Base-by-base conservation (phyloP, 2,329 filamentous ascomycete species). In the Geosmithia flava region DNA sequence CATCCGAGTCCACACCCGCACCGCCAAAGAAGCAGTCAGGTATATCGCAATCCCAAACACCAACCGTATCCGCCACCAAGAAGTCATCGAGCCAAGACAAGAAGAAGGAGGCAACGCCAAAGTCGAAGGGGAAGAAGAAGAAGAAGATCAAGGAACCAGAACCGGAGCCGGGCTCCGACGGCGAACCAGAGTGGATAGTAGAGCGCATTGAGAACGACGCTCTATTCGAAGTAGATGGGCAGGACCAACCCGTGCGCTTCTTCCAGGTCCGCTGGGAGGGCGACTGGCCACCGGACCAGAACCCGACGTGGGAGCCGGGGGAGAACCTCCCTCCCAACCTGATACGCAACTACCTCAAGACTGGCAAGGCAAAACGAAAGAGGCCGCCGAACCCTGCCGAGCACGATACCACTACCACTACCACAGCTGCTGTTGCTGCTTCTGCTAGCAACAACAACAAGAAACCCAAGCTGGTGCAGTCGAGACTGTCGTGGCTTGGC, bases 271-370 rank as follows among this genome's bases (percentile, higher is more conserved):
- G 70, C 7, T 80, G 76, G 76, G 69, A 68, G 43, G 76, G 76
- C 7, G 59, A 76, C 50, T 80, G 76, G 76, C 74, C 76, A 0
- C 59, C 66, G 0, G 71, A 70, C 8, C 68, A 78, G 55, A 78
- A 80, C 48, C 73, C 74, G 0, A 74, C 75, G 0, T 80, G 76
- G 76, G 76, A 80, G 54, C 76, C 75, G 0, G 68, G 72, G 52
- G 66, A 67, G 3, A 76, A 78, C 47, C 67, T 80, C 2, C 59
- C 71, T 0, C 49, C 56, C 0, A 50, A 50, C 0, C 55, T 78
- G 40, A 61, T 77, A 1, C 60, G 58, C 7, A 60, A 59, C 2
- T 80, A 71, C 49, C 50, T 60, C 8, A 66, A 64, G 45, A 53
- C 54, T 13, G 47, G 43, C 13, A 50, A 48, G 46, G 23, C 23